Percentiles rank a stretch among this genome's conserved stretches.
These are phyloP conservation scores for Coffea eugenioides DNA, from an alignment of 257 asterid genomes.

Conservation along the genomic window DNA sequence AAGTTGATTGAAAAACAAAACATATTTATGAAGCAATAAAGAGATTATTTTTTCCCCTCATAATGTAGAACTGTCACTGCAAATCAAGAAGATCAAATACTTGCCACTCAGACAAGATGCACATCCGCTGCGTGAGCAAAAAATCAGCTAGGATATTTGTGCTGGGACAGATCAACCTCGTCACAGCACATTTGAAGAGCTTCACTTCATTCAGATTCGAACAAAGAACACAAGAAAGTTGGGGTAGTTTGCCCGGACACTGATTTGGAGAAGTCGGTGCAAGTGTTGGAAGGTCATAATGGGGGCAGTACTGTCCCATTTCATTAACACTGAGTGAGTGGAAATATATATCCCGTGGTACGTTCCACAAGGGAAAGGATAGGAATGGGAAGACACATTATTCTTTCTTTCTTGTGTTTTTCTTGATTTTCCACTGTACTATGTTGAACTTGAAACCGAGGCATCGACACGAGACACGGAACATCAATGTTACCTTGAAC, in stretches of 20 bases:
- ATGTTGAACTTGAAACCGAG: not conserved
- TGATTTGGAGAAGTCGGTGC: not conserved
- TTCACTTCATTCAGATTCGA: not conserved
- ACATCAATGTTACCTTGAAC: not conserved
- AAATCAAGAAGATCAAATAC: not conserved
- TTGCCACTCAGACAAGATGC: not conserved
- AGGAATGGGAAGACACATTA: not conserved
- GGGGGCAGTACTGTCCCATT: not conserved
- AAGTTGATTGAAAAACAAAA: not conserved
- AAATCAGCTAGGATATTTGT: not conserved
- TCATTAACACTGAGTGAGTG: no score
- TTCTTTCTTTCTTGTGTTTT: not conserved
- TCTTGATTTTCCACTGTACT: not conserved
- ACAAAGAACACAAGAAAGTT: not conserved
- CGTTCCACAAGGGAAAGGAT: no score
- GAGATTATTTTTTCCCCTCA: no score
- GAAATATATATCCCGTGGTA: no score
- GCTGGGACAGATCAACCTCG: not conserved
- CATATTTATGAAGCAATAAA: no score
- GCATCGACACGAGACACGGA: not conserved
- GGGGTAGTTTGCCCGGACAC: constrained; percentile 9
- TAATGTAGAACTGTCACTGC: not conserved
- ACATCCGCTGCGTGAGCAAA: not conserved
- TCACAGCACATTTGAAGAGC: not conserved
- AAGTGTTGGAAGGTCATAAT: not conserved